Percentiles rank a stretch among this genome's conserved stretches.
These are phyloP conservation scores for Durotheca rogersii DNA, from an alignment of 495 filamentous ascomycete species.

Conservation along the genomic window DNA sequence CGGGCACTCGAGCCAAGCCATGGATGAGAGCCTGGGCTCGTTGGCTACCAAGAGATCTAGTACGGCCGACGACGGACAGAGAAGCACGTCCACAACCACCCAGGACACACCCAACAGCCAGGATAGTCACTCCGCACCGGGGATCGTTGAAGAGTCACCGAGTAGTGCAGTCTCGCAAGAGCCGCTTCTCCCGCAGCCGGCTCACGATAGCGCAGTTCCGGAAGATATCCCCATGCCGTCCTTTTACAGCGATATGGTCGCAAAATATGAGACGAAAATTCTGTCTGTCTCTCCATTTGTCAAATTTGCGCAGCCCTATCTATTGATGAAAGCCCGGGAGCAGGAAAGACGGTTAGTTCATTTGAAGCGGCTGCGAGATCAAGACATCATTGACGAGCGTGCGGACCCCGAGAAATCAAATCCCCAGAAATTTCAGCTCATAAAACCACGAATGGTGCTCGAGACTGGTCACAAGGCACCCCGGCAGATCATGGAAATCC, in stretches of 20 bases:
- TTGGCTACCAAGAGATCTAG: conserved; percentile 2
- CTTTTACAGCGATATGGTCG: conserved; percentile 91
- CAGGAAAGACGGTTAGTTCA: conserved; percentile 81
- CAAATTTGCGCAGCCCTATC: conserved; percentile 88
- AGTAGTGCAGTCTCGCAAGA: conserved; percentile 1
- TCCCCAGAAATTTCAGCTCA: conserved; percentile 76
- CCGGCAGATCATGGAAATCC: conserved; percentile 83
- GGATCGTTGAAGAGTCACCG: conserved; percentile 1
- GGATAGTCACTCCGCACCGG: conserved; percentile 10
- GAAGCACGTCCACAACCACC: conserved; percentile 7
- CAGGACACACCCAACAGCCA: conserved; percentile 23
- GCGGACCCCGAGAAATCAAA: conserved; percentile 59
- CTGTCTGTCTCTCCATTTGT: conserved; percentile 97
- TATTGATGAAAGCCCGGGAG: conserved; percentile 87
- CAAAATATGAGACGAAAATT: conserved; percentile 85
- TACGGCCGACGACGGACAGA: conserved; percentile 10
- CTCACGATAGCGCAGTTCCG: conserved; percentile 62
- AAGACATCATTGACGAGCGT: conserved; percentile 62
- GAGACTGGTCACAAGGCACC: conserved; percentile 72
- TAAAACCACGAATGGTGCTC: conserved; percentile 93
- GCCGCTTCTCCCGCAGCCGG: conserved; percentile 9
- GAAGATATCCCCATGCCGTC: conserved; percentile 88
- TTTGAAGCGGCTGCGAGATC: conserved; percentile 77
- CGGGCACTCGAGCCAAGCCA: conserved; percentile 32
- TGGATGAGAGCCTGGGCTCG: conserved; percentile 24